Evolutionary conservation across 305 asterid species (phyloP), one percentile per base, ranked within the genome.

Genomic region (Salvia sclarea): DNA sequence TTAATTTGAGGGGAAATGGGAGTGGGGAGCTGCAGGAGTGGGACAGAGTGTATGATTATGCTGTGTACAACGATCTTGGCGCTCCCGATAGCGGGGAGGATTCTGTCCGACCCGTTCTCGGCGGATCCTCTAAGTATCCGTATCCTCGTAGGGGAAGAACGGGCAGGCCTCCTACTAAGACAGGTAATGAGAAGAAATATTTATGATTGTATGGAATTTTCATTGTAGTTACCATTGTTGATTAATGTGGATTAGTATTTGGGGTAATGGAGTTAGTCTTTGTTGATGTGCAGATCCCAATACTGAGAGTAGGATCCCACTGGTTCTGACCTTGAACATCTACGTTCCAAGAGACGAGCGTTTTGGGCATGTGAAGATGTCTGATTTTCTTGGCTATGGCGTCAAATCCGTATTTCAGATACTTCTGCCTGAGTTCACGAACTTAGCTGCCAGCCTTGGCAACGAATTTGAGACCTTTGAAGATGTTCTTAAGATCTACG

Each of bases 91-190:
- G 75, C 30, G 91, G 86, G 1, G 48, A 76, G 28, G 84, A 82
- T 1, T 61, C 78, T 6, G 86, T 66, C 21, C 92, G 97, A 1
- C 91, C 95, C 1, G 75, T 86, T 52, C 86, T 91, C 18, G 97
- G 97, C 17, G 93, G 96, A 68, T 81, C 92, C 0, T 49, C 68
- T 0, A 81, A 91, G 33, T 84, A 79, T 60, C 97, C 97, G 25
- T 88, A 91, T 47, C 97, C 97, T 25, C 89, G 97, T 5, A 83
- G 97, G 67, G 96, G 85, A 25, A 79, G 88, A 80, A 91, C 97
- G 4, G 89, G 96, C 48, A 67, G 97, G 35, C 82, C 84, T 41
- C 88, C 83, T 13, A 70, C 92, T 7, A 80, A 79, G 60, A 81
- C 79, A 71, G 96, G 96, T 24, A 49, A 28, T n/a, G n/a, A n/a